Evolutionary conservation across 257 asterid species (phyloP).

Genomic region (Capsicum rhomboideum): DNA sequence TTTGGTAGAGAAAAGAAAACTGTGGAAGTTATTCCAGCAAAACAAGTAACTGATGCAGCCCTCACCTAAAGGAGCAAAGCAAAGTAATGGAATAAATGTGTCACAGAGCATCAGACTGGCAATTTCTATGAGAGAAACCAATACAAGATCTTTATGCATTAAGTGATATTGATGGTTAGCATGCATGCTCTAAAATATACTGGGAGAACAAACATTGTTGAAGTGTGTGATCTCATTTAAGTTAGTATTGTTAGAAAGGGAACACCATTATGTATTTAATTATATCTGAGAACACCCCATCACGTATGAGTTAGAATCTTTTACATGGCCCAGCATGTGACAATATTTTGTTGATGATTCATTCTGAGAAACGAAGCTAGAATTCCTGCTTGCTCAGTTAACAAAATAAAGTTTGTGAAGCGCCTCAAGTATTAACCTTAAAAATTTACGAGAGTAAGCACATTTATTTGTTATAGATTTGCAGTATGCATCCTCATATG

Average conservation of each 20-base stretch:
- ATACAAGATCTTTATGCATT: not conserved
- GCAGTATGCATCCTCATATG: not conserved
- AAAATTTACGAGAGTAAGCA: not conserved
- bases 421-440: not conserved
- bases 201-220: not conserved
- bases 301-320: not conserved
- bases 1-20: slow-evolving; percentile 57
- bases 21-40: slow-evolving; percentile 93
- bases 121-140: not conserved
- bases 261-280: not conserved
- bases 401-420: not conserved
- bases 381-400: not conserved
- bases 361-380: not conserved
- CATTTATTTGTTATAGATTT: not conserved
- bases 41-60: slow-evolving; percentile 92
- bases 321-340: not conserved
- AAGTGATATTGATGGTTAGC: not conserved
- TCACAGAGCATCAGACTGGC: not conserved
- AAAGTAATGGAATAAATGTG: slow-evolving; percentile 2
- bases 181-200: not conserved
- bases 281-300: not conserved
- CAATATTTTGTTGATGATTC: not conserved
- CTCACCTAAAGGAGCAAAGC: slow-evolving; percentile 55
- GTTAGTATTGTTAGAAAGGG: not conserved
- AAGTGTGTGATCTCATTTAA: not conserved